Evolutionary conservation across 2,329 filamentous ascomycete genomes (phyloP).

Genomic region (Colletotrichum sp.): DNA sequence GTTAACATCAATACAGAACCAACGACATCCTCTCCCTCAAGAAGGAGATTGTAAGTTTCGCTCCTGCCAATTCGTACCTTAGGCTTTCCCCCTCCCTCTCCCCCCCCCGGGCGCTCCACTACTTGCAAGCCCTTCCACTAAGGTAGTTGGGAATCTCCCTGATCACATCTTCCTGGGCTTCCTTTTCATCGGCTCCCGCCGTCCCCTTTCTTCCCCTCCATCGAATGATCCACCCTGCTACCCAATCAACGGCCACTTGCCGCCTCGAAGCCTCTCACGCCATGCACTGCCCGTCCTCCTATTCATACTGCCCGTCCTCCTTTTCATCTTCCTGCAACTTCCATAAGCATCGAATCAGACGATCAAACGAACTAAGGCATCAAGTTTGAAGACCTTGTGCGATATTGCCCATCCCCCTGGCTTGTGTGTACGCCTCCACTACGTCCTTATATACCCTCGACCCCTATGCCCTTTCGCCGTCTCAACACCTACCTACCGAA

Average conservation of each 20-base stretch:
- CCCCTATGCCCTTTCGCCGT: neutral
- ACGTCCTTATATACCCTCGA: neutral
- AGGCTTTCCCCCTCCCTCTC: neutral
- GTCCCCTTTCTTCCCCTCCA: neutral
- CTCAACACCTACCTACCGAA: neutral
- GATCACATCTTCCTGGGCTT: neutral
- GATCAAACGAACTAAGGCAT: neutral
- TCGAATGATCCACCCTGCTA: neutral
- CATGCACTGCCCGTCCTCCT: neutral
- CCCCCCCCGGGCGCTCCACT: no score
- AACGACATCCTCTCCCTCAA: conserved; percentile 37
- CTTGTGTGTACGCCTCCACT: neutral
- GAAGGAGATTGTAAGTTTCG: conserved; percentile 31
- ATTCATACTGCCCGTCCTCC: neutral
- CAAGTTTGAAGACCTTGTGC: neutral
- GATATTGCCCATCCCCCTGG: neutral
- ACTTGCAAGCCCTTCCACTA: neutral
- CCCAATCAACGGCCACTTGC: neutral
- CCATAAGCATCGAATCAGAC: neutral
- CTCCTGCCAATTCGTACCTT: neutral
- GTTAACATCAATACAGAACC: neutral
- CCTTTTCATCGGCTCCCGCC: neutral
- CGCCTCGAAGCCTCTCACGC: neutral
- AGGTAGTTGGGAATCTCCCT: neutral
- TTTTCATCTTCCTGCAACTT: neutral